Evolutionary conservation across 2,329 filamentous ascomycete genomes (phyloP).

Genomic region (Hirsutella minnesotensis): DNA sequence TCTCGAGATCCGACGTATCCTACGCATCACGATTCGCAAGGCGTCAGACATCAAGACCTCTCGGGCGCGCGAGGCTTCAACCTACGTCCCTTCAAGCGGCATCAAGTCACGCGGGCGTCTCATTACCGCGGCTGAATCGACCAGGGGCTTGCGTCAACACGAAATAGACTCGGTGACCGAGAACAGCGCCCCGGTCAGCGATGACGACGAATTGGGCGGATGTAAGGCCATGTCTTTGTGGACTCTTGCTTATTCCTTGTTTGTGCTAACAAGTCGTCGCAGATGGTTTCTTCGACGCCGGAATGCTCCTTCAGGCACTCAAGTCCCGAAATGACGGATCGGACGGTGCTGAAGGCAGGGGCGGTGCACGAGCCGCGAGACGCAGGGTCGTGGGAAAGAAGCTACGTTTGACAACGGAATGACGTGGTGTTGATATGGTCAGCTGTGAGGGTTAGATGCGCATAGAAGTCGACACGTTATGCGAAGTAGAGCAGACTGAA

Average conservation of each 20-base stretch:
- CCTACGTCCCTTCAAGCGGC: constrained; percentile 28
- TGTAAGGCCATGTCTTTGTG: constrained; percentile 50
- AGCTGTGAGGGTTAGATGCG: no score
- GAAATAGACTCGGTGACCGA: constrained; percentile 51
- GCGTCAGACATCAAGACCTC: constrained; percentile 29
- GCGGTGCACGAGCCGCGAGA: constrained; percentile 11
- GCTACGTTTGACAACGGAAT: constrained; percentile 31
- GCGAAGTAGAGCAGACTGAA: neutral
- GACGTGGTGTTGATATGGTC: neutral
- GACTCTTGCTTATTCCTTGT: neutral
- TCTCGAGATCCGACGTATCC: constrained; percentile 74
- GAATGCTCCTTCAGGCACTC: constrained; percentile 82
- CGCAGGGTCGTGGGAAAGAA: constrained; percentile 65
- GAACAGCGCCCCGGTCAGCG: constrained; percentile 61
- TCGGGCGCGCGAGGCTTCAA: constrained; percentile 38
- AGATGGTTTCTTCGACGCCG: constrained; percentile 97
- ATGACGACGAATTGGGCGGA: constrained; percentile 82
- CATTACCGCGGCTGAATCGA: constrained; percentile 46
- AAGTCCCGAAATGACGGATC: constrained; percentile 53
- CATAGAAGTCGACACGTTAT: no score
- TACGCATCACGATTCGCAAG: constrained; percentile 53
- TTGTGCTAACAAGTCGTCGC: constrained; percentile 1
- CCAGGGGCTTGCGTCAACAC: constrained; percentile 25
- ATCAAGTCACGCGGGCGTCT: constrained; percentile 63
- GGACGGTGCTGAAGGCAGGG: constrained; percentile 35